Base-by-base conservation (phyloP, 306 rosid species). In the Begonia fuchsioides region DNA sequence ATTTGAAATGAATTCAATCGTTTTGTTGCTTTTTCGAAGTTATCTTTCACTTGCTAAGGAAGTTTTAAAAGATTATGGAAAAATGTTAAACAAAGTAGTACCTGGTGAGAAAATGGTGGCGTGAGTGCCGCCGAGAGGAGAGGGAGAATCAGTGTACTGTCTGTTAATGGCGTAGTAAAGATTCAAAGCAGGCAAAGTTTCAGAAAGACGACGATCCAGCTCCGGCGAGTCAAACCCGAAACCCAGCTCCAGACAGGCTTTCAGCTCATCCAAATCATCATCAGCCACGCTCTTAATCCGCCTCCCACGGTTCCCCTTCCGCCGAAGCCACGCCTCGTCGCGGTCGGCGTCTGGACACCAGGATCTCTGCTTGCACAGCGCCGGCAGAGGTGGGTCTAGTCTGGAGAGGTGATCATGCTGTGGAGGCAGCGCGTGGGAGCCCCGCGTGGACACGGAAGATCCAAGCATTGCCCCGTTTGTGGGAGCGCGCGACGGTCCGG, bases 171-270 rank as follows among this genome's bases (percentile, higher is more conserved):
- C 80, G n/a, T 62, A 73, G 61, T 68, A 87, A 7, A 77, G 32
- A 47, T 60, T 76, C 62, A 82, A 53, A 12, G 94, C 92, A 0
- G 94, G 94, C 15, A 87, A 63, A 0, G 92, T 73, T 5, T 62
- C 9, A 5, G 73, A 62, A 0, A 87, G 64, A 8, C 78, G 77
- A 13, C 60, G 71, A 66, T 82, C 80, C 1, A 63, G 15, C 15
- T 76, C 75, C 1, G 74, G 70, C 13, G 94, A 77, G 39, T 80
- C 82, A 56, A 82, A 80, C 51, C 83, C 64, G 44, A 74, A 74
- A 4, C 96, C 96, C 32, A 87, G 79, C 43, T 82, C 96, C 14
- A 87, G 32, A 65, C 96, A 87, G 3, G 82, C 96, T 17, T 82
- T 87, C 20, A 87, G 56, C 39, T 87, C 96, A 0, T 82, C 68